Percentiles rank a stretch among this genome's conserved stretches.
Evolutionary conservation across 2,329 filamentous ascomycete species (phyloP).

Genomic region (Calonectria honghensis): DNA sequence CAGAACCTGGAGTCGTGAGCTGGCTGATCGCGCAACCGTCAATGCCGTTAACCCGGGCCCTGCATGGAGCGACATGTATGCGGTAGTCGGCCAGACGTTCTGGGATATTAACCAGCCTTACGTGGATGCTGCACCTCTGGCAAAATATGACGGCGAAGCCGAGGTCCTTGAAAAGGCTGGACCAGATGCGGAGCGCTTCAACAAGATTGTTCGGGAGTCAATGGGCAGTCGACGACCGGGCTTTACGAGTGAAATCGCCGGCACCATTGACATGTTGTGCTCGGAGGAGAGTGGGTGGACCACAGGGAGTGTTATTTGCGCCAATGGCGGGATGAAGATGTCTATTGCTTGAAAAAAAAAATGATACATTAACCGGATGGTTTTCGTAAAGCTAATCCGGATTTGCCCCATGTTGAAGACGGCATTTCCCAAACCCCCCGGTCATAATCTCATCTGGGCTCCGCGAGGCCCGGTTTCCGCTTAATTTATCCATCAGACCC

Average conservation of each 20-base stretch:
- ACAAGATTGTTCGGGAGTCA: conserved; percentile 56
- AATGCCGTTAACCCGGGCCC: conserved; percentile 76
- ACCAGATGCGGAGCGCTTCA: conserved; percentile 58
- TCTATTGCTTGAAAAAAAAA: conserved; percentile 55
- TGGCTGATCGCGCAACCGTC: conserved; percentile 71
- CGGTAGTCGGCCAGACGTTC: conserved; percentile 57
- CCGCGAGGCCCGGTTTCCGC: not conserved
- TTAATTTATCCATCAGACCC: not conserved
- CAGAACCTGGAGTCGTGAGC: conserved; percentile 75
- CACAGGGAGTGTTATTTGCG: conserved; percentile 82
- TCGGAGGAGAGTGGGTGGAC: conserved; percentile 80
- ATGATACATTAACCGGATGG: not conserved
- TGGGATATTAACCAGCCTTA: conserved; percentile 63
- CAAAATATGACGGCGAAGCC: conserved; percentile 59
- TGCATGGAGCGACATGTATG: conserved; percentile 73
- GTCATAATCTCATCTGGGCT: not conserved
- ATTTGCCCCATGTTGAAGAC: not conserved
- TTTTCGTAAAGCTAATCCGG: not conserved
- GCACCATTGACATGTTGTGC: conserved; percentile 82
- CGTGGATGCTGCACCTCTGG: conserved; percentile 60
- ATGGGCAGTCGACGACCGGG: conserved; percentile 61
- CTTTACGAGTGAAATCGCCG: conserved; percentile 75
- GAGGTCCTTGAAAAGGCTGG: conserved; percentile 57
- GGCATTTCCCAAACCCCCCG: not conserved
- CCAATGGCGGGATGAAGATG: conserved; percentile 75